These are phyloP conservation scores for Cryphonectria nitschkei DNA, from an alignment of 2,329 filamentous ascomycete species.

Conservation along the genomic window DNA sequence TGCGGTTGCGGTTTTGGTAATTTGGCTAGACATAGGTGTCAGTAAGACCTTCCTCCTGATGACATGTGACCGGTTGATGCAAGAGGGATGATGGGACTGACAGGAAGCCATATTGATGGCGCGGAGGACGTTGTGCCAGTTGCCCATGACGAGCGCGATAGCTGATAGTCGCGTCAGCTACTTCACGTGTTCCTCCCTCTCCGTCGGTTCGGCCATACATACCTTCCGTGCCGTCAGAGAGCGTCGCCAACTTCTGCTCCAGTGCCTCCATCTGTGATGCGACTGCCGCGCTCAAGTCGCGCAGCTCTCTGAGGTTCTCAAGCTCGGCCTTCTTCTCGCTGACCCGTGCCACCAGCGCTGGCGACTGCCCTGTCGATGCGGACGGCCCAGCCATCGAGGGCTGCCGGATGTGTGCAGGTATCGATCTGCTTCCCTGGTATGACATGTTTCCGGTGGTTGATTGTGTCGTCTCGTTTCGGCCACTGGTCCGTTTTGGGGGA, in stretches of 20 bases:
- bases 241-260: slow-evolving; percentile 75
- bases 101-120: slow-evolving; percentile 87
- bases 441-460: slow-evolving; percentile 49
- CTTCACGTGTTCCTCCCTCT: slow-evolving; percentile 16
- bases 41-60: not conserved
- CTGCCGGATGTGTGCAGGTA: slow-evolving; percentile 69
- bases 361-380: slow-evolving; percentile 63
- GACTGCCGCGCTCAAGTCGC: slow-evolving; percentile 77
- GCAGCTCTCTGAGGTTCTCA: slow-evolving; percentile 75
- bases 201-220: slow-evolving; percentile 27
- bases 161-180: slow-evolving; percentile 50
- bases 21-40: slow-evolving; percentile 58
- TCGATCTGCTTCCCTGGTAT: slow-evolving; percentile 51
- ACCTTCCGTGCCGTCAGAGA: slow-evolving; percentile 85
- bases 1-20: slow-evolving; percentile 64
- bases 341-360: slow-evolving; percentile 73
- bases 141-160: slow-evolving; percentile 81
- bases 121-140: slow-evolving; percentile 85
- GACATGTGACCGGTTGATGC: slow-evolving; percentile 28
- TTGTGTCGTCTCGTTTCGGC: slow-evolving; percentile 18
- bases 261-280: slow-evolving; percentile 82
- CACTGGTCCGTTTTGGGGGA: not conserved
- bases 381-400: slow-evolving; percentile 52
- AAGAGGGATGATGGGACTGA: slow-evolving; percentile 46
- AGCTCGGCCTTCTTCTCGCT: slow-evolving; percentile 86